Base-by-base conservation (phyloP, 164 flowering plant genomes). In the Aristolochia fimbriata region DNA sequence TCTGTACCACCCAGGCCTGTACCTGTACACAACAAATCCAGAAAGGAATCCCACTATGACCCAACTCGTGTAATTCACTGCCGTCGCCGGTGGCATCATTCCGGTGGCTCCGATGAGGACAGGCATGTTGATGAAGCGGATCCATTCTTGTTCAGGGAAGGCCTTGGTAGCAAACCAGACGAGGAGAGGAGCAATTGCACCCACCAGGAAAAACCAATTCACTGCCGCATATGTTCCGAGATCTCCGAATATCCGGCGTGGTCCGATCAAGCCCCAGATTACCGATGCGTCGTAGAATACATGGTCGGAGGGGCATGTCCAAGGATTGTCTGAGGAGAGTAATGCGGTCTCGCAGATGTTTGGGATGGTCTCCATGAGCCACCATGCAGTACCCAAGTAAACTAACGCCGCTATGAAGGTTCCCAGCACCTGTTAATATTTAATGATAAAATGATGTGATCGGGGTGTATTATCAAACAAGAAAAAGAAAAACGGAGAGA, bases 281-380 rank as follows among this genome's bases (percentile, higher is more conserved):
- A 91, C 91, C 0, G 97, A 88, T 1, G 97, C 91, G 47, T 91
- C 94, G 24, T 80, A 88, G 68, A 86, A 86, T 2, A 88, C 94
- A 0, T 67, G 78, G 70, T 88, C 91, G 5, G 59, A 19, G 0
- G 96, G 96, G 59, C 97, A 91, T 0, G 96, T 91, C 97, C 97
- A 91, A 9, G 73, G 75, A 62, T 83, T 85, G 59, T 70, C 65
- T 1, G 83, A 61, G 2, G 83, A 61, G 22, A 71, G 59, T n/a
- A 73, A 23, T 7, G 74, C 48, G 2, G 75, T 60, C 12, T 81
- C 75, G 41, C 97, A 88, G 0, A 91, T 76, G 68, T 80, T 66
- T 0, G 86, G 72, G 61, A 91, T 85, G 21, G 75, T 71, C 22
- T 78, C 86, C 82, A 91, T 76, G 30, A 91, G 78, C 93, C 91